Evolutionary conservation across 2,329 filamentous ascomycete genomes (phyloP).

Genomic region (Stagonosporopsis tanaceti): DNA sequence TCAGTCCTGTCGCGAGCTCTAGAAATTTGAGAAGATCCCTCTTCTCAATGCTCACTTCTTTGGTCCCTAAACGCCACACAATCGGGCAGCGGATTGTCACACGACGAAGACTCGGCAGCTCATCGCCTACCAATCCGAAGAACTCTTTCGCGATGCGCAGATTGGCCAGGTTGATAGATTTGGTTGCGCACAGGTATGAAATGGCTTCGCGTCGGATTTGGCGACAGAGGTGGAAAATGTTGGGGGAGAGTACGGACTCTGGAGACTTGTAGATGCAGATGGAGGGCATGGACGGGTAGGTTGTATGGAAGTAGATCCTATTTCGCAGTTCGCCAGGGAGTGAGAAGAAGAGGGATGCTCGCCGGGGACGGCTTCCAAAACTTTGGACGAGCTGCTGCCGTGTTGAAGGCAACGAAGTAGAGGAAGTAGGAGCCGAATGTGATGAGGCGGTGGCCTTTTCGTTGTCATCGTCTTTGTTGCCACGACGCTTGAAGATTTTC

Average conservation of each 20-base stretch:
- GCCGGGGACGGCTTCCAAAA: not conserved
- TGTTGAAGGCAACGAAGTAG: not conserved
- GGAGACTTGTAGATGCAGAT: conserved; percentile 4
- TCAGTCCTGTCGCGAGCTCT: not conserved
- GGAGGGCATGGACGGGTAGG: conserved; percentile 7
- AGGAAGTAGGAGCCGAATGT: not conserved
- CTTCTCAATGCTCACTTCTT: not conserved
- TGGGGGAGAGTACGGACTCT: conserved; percentile 5
- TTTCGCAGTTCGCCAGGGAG: conserved; percentile 28
- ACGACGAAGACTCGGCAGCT: not conserved
- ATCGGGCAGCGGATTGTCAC: not conserved
- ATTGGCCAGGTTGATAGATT: conserved; percentile 5
- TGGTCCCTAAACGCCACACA: not conserved
- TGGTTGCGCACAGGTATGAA: conserved; percentile 21
- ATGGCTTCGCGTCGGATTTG: conserved; percentile 27
- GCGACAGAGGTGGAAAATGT: conserved; percentile 25
- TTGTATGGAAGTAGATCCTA: conserved; percentile 16
- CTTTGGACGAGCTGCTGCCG: not conserved
- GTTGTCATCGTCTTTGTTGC: not conserved
- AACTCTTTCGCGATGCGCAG: conserved; percentile 4
- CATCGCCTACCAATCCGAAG: not conserved
- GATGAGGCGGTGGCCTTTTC: not conserved
- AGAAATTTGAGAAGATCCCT: not conserved
- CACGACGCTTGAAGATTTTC: not conserved
- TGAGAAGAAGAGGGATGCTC: conserved; percentile 9